Conservation (phyloP, 768 basidiomycete genomes). For the Lentinula detonsa region DNA sequence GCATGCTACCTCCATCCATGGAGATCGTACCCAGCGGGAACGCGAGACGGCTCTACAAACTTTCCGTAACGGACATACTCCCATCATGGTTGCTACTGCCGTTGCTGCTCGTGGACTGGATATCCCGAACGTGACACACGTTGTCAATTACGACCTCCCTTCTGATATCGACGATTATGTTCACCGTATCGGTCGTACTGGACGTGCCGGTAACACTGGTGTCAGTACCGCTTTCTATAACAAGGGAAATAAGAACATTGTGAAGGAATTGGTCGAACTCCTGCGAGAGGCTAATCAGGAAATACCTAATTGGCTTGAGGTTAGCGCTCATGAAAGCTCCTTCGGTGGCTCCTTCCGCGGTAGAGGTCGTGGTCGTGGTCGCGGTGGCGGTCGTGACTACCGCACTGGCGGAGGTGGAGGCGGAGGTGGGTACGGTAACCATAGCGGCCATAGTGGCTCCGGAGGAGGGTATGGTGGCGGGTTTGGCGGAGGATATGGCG, state of each 20-base stretch:
- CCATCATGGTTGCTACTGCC: slow-evolving; percentile 95
- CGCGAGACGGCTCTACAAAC: slow-evolving; percentile 94
- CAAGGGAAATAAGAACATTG: slow-evolving; percentile 88
- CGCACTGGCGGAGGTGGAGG: slow-evolving; percentile 29
- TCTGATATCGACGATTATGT: slow-evolving; percentile 99
- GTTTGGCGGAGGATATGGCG: slow-evolving; percentile 10
- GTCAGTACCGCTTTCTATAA: slow-evolving; percentile 95
- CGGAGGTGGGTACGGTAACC: slow-evolving; percentile 26
- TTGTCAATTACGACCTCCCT: slow-evolving; percentile 96
- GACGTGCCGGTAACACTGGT: slow-evolving; percentile 98
- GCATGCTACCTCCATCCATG: slow-evolving; percentile 95
- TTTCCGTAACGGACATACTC: slow-evolving; percentile 92
- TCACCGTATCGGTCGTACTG: slow-evolving; percentile 96
- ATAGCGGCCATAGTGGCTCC: slow-evolving; percentile 38
- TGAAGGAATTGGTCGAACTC: slow-evolving; percentile 86
- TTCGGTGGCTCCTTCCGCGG: slow-evolving; percentile 53
- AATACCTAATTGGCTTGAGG: slow-evolving; percentile 86
- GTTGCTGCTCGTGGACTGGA: slow-evolving; percentile 99
- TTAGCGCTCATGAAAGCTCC: slow-evolving; percentile 74
- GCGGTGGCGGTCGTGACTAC: slow-evolving; percentile 43
- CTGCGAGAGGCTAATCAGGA: slow-evolving; percentile 96
- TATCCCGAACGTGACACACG: slow-evolving; percentile 98
- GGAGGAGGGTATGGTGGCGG: slow-evolving; percentile 21
- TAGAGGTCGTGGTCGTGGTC: slow-evolving; percentile 49
- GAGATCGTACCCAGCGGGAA: slow-evolving; percentile 96